Percentiles rank a stretch among this genome's conserved stretches.
Evolutionary conservation across 164 flowering plant genomes (phyloP).

Genomic region (Sedum album): DNA sequence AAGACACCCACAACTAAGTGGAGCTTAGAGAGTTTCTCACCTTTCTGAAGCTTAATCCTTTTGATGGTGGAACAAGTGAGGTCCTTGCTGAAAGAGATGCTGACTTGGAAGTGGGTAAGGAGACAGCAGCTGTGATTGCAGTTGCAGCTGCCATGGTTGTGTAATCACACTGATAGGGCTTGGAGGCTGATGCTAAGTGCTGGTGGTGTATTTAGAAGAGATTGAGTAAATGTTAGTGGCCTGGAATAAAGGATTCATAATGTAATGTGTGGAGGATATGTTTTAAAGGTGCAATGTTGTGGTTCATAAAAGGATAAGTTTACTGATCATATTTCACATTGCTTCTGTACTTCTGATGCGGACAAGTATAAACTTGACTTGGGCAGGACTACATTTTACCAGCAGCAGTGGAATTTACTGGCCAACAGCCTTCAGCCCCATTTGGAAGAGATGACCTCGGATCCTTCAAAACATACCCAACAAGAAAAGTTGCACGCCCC

Average conservation of each 20-base stretch:
- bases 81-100: slow-evolving; percentile 42
- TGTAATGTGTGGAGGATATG: background rate
- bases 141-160: slow-evolving; percentile 65
- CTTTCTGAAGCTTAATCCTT: slow-evolving; percentile 44
- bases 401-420: no score
- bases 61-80: slow-evolving; percentile 28
- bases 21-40: slow-evolving; percentile 35
- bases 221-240: background rate
- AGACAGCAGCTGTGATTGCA: slow-evolving; percentile 76
- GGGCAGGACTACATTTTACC: no score
- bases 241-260: background rate
- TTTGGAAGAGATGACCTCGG: no score
- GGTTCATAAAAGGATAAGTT: background rate
- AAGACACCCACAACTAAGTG: no score
- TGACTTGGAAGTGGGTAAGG: slow-evolving; percentile 69
- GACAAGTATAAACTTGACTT: background rate
- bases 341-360: background rate
- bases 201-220: background rate
- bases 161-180: background rate
- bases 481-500: no score
- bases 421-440: no score
- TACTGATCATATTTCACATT: background rate
- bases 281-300: background rate
- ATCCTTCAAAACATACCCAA: no score
- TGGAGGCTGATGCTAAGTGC: background rate